These are phyloP conservation scores for Trifolium repens DNA, from an alignment of 306 rosid genomes.

Conservation along the genomic window DNA sequence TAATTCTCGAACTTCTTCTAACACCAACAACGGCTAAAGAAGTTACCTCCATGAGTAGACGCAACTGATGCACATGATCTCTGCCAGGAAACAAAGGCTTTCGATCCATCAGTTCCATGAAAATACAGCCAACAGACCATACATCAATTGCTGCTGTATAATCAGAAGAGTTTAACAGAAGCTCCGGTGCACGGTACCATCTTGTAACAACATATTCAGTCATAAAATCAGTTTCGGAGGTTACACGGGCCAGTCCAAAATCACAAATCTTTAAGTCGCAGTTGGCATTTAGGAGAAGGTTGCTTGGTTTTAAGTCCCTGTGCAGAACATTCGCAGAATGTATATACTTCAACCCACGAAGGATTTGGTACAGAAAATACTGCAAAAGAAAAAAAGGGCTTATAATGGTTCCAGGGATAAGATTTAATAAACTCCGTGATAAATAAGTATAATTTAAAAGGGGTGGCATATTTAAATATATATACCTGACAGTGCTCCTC, in stretches of 20 bases:
- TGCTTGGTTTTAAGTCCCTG: constrained; percentile 96
- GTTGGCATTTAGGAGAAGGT: constrained; percentile 90
- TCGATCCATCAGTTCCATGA: constrained; percentile 97
- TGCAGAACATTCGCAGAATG: constrained; percentile 97
- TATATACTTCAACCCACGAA: constrained; percentile 95
- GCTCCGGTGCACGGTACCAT: constrained; percentile 99
- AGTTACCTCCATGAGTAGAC: constrained; percentile 94
- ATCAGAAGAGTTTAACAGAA: constrained; percentile 87
- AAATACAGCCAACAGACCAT: constrained; percentile 97
- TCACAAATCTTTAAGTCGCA: constrained; percentile 97
- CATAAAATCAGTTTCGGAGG: constrained; percentile 98
- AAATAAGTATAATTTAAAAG: constrained; percentile 12
- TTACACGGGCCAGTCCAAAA: constrained; percentile 96
- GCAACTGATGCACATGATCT: constrained; percentile 95
- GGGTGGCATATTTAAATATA: constrained; percentile 26
- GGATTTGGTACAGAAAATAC: constrained; percentile 96
- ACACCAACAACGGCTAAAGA: constrained; percentile 8
- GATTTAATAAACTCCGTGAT: constrained; percentile 1
- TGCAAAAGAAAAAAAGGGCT: constrained; percentile 46
- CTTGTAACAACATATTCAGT: constrained; percentile 95
- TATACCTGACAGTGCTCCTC: constrained; percentile 98
- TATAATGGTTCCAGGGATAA: constrained; percentile 17
- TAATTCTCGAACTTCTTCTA: constrained; percentile 31
- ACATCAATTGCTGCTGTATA: constrained; percentile 98
- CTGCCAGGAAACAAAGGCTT: constrained; percentile 95